phyloP scores from a whole-genome alignment of 2,329 filamentous ascomycete species.

The Phialophora expanda region DNA sequence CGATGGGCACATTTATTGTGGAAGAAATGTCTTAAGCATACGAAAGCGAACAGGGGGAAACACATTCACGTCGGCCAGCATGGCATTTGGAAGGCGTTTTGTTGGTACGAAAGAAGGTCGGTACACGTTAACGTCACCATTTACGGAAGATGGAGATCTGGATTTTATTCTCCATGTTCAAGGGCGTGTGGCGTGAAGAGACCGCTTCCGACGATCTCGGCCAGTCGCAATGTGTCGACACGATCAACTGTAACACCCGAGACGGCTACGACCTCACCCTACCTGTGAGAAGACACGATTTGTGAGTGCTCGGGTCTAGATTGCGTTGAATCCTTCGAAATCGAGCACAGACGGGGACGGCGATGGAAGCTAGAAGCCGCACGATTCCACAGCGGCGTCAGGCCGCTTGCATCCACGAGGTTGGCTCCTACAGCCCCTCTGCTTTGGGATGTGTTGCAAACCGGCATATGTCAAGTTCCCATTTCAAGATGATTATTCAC shows the following conservation, averaged over 20 bases:
- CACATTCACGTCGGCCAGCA: neutral
- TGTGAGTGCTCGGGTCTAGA: neutral
- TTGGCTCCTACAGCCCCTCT: neutral
- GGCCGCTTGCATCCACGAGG: neutral
- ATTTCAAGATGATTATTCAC: neutral
- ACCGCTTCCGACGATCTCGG: neutral
- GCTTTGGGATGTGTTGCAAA: too few relatives aligned
- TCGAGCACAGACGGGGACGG: neutral
- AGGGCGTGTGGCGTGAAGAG: neutral
- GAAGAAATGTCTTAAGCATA: neutral
- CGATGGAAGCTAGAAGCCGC: neutral
- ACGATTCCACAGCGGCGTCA: too few relatives aligned
- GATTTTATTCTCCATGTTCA: too few relatives aligned
- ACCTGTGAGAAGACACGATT: neutral
- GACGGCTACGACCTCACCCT: neutral
- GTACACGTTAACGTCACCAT: neutral
- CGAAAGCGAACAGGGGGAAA: neutral
- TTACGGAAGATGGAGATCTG: neutral
- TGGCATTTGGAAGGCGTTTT: neutral
- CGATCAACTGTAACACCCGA: neutral
- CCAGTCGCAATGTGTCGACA: neutral
- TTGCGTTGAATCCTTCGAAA: neutral
- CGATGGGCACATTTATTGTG: neutral
- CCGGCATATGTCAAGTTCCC: neutral
- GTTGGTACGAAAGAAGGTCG: neutral